Evolutionary conservation across 2,329 filamentous ascomycete genomes (phyloP).

Genomic region (Penicillium brevicompactum): DNA sequence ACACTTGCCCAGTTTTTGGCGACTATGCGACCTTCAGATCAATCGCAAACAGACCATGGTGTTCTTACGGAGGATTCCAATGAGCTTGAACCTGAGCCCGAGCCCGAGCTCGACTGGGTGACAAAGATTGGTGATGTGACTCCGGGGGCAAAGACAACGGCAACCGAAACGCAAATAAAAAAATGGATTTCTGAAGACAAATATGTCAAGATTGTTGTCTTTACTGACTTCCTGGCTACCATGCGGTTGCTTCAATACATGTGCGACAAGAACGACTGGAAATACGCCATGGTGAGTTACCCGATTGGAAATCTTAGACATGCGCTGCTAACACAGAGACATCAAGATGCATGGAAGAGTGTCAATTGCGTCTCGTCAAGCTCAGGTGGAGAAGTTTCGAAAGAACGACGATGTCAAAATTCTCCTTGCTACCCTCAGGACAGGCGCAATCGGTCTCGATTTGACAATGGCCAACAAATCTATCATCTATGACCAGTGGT

Average conservation of each 20-base stretch:
- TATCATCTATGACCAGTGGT: slow-evolving; percentile 8
- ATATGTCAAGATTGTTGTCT: slow-evolving; percentile 60
- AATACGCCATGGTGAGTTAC: neutral
- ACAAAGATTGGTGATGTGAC: neutral
- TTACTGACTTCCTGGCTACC: slow-evolving; percentile 61
- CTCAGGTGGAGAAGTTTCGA: neutral
- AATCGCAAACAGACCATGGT: neutral
- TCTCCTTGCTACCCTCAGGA: neutral
- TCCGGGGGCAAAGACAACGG: neutral
- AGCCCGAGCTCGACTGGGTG: neutral
- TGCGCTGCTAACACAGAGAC: neutral
- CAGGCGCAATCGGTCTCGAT: slow-evolving; percentile 3
- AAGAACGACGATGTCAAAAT: neutral
- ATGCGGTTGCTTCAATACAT: slow-evolving; percentile 54
- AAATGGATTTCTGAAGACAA: slow-evolving; percentile 39
- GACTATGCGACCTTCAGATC: too few relatives aligned
- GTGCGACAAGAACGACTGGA: slow-evolving; percentile 47
- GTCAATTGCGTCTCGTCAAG: neutral
- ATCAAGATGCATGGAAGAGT: neutral
- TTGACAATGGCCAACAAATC: slow-evolving; percentile 6
- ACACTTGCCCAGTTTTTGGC: too few relatives aligned
- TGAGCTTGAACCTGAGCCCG: neutral
- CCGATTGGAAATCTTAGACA: neutral
- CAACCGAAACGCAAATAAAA: neutral
- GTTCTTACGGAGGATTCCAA: neutral